These are phyloP conservation scores for Rhododendron williamsianum DNA, from an alignment of 148 eudicot genomes.

Conservation along the genomic window DNA sequence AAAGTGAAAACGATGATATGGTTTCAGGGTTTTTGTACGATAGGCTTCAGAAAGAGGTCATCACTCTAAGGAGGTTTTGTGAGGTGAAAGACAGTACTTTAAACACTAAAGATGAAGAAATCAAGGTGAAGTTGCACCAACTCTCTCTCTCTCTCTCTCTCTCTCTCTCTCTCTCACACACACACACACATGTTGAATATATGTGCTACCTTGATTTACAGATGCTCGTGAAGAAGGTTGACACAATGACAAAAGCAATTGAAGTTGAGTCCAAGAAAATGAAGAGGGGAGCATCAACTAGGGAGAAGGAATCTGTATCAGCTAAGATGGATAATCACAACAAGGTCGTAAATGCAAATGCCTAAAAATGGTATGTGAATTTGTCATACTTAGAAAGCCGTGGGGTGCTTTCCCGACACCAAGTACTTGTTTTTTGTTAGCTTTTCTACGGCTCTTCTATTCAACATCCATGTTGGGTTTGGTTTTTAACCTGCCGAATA, in stretches of 20 bases:
- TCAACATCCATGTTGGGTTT: not conserved
- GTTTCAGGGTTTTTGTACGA: slow-evolving; percentile 89
- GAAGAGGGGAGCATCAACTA: slow-evolving; percentile 50
- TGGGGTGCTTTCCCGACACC: not conserved
- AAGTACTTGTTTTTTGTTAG: not conserved
- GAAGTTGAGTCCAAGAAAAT: slow-evolving; percentile 67
- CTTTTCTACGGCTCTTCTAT: not conserved
- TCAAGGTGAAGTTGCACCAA: slow-evolving; percentile 46
- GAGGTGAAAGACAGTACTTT: slow-evolving; percentile 50
- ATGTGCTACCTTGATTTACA: slow-evolving; percentile 21
- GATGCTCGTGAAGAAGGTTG: slow-evolving; percentile 70
- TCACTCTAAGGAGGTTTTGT: slow-evolving; percentile 57
- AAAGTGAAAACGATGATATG: slow-evolving; percentile 43
- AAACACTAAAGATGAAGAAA: slow-evolving; percentile 69
- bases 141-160: not conserved
- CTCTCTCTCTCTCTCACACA: not conserved
- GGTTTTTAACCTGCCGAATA: not conserved
- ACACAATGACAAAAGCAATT: slow-evolving; percentile 59
- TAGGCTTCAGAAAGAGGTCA: slow-evolving; percentile 84
- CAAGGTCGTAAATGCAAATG: slow-evolving; percentile 29
- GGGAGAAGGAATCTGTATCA: slow-evolving; percentile 34
- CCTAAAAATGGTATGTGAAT: slow-evolving; percentile 42
- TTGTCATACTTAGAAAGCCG: not conserved
- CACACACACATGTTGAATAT: not conserved
- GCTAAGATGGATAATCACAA: slow-evolving; percentile 39